Conservation (phyloP, 2,329 filamentous ascomycete genomes). For the Aspergillus fructus region DNA sequence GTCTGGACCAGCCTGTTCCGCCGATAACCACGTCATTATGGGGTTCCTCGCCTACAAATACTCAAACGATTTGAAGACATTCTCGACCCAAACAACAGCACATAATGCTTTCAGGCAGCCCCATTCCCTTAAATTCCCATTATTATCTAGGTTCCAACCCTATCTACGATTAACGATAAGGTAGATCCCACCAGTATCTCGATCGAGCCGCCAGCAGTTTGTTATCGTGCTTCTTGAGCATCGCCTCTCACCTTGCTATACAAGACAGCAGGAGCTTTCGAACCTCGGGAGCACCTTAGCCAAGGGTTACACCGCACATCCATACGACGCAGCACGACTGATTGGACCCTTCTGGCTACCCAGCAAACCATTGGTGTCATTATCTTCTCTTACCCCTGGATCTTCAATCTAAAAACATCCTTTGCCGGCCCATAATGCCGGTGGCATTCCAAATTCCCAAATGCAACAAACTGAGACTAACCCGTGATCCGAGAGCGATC, state of each 20-base stretch:
- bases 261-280: background rate
- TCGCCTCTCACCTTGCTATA: background rate
- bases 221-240: too few species aligned
- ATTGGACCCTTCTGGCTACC: slow-evolving; percentile 9
- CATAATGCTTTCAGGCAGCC: background rate
- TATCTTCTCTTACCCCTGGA: background rate
- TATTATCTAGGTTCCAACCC: background rate
- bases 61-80: background rate
- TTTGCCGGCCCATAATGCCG: background rate
- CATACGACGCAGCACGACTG: slow-evolving; percentile 12
- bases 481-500: too few species aligned
- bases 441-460: background rate
- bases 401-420: background rate
- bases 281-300: too few species aligned
- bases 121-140: too few species aligned
- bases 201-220: background rate
- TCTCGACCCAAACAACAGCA: background rate
- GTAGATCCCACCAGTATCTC: background rate
- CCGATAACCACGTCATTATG: slow-evolving; percentile 9
- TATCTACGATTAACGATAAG: slow-evolving; percentile 7
- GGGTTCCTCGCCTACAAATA: background rate
- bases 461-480: slow-evolving; percentile 1
- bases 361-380: background rate
- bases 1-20: slow-evolving; percentile 12
- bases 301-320: slow-evolving; percentile 12